phyloP scores from a whole-genome alignment of 768 basidiomycete species.

The Kwoniella bestiolae region DNA sequence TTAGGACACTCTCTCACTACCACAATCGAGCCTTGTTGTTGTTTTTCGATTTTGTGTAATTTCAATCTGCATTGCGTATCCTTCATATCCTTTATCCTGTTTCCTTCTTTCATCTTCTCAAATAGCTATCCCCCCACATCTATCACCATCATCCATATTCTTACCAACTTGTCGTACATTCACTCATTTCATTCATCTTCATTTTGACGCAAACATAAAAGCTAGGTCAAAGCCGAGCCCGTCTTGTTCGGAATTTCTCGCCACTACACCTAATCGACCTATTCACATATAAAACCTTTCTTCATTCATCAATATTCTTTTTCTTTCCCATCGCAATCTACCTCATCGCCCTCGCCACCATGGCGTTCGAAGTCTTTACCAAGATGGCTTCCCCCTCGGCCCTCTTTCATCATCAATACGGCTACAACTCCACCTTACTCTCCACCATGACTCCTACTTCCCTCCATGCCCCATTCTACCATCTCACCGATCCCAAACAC shows the following conservation, averaged over 20 bases:
- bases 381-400: slow-evolving; percentile 12
- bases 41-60: neutral
- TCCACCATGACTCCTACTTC: slow-evolving; percentile 44
- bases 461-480: slow-evolving; percentile 59
- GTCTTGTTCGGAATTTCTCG: slow-evolving; percentile 15
- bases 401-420: slow-evolving; percentile 12
- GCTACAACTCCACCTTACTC: slow-evolving; percentile 47
- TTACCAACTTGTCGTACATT: slow-evolving; percentile 3
- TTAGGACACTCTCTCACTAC: neutral
- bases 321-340: neutral
- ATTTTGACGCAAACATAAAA: neutral
- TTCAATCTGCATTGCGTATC: neutral
- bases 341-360: slow-evolving; percentile 2
- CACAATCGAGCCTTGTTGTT: slow-evolving; percentile 8
- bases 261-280: neutral
- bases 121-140: neutral
- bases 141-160: neutral
- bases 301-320: neutral
- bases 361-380: slow-evolving; percentile 9
- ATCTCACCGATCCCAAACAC: slow-evolving; percentile 52
- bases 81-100: neutral
- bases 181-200: neutral
- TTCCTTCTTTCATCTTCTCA: neutral
- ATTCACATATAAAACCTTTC: neutral
- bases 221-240: neutral